Percentiles rank a stretch among this genome's conserved stretches.
Conservation (phyloP, 495 filamentous ascomycete genomes). For the Xylaria longipes region DNA sequence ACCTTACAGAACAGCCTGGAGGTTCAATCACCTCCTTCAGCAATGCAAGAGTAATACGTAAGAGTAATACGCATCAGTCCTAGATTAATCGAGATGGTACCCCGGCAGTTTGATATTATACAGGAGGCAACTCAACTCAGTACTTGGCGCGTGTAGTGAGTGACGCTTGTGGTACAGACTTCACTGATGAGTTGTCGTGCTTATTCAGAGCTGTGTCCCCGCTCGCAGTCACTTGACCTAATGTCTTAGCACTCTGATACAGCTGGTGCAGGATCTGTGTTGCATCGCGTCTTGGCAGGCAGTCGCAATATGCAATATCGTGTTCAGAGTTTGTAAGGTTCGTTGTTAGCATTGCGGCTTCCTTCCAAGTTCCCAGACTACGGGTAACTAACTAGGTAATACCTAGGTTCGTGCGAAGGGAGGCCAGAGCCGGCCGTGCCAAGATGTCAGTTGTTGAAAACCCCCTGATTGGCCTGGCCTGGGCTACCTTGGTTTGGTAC, state of each 20-base stretch:
- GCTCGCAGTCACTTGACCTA: conserved; percentile 10
- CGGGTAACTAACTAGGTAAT: not conserved
- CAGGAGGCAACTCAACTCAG: not conserved
- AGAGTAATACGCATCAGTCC: not conserved
- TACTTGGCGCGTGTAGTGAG: not conserved
- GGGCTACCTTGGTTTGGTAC: not conserved
- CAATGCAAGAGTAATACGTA: not conserved
- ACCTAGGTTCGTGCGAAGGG: not conserved
- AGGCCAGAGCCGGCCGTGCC: not conserved
- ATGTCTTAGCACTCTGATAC: not conserved
- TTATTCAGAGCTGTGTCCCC: not conserved
- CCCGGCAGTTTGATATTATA: not conserved
- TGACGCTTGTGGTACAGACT: not conserved
- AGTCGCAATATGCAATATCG: not conserved
- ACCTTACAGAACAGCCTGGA: not conserved
- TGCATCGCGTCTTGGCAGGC: conserved; percentile 7
- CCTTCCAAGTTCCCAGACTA: not conserved
- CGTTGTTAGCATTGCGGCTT: not conserved
- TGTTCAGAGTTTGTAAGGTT: not conserved
- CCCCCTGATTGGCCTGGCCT: not conserved
- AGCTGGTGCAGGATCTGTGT: conserved; percentile 8
- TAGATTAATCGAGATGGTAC: not conserved
- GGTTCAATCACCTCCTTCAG: not conserved
- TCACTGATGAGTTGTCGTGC: not conserved
- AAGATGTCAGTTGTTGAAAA: not conserved